Percentiles rank a stretch among this genome's conserved stretches.
Conservation (phyloP, 2,329 filamentous ascomycete genomes). For the Sphaerostilbella broomeana region DNA sequence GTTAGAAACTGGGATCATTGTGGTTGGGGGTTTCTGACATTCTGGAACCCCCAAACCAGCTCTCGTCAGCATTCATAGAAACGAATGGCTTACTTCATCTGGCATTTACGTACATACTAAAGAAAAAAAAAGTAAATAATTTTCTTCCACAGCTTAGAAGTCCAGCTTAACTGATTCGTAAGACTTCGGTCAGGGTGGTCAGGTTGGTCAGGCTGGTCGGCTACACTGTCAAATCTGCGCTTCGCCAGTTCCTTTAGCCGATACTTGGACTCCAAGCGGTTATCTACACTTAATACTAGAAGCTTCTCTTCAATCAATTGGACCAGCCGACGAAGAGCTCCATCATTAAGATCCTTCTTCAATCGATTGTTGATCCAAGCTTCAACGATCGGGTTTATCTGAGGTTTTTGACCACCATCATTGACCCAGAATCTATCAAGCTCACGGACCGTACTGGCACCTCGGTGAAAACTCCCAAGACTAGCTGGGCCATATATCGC, state of each 20-base stretch:
- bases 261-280: neutral
- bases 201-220: too few species aligned
- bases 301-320: neutral
- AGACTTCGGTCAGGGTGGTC: too few species aligned
- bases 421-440: neutral
- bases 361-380: neutral
- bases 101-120: neutral
- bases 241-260: neutral
- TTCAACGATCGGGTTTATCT: neutral
- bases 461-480: neutral
- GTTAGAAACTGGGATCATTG: neutral
- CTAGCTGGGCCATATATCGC: neutral
- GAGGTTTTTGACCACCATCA: rapidly evolving
- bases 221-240: too few species aligned
- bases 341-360: neutral
- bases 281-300: neutral
- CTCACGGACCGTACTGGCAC: neutral
- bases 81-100: neutral
- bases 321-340: neutral
- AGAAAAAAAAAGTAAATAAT: too few species aligned
- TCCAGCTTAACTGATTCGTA: too few species aligned
- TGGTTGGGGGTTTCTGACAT: neutral
- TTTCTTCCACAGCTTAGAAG: too few species aligned
- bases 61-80: neutral
- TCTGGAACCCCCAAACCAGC: neutral